These are phyloP conservation scores for Zygosaccharomyces lentus DNA, from an alignment of 805 yeast genomes.

Conservation along the genomic window DNA sequence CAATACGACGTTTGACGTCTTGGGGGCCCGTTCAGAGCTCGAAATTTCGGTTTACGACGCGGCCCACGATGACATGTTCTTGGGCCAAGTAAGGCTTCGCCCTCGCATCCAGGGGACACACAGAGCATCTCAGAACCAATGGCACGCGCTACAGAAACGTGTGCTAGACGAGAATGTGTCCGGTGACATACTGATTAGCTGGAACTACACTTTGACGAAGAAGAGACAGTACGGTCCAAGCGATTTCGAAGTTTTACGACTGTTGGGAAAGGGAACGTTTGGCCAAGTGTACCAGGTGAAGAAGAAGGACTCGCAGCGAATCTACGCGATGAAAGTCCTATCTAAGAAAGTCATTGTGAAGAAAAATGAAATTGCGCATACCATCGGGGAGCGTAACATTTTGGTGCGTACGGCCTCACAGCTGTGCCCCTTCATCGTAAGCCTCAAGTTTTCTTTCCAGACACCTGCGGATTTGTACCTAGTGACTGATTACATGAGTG, in stretches of 20 bases:
- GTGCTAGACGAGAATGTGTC: slow-evolving; percentile 68
- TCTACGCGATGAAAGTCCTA: slow-evolving; percentile 96
- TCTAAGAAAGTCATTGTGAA: slow-evolving; percentile 93
- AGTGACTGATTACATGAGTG: slow-evolving; percentile 96
- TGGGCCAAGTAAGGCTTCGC: slow-evolving; percentile 75
- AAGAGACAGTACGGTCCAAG: slow-evolving; percentile 86
- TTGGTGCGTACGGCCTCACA: slow-evolving; percentile 88
- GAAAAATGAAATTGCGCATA: slow-evolving; percentile 96
- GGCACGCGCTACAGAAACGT: slow-evolving; percentile 74
- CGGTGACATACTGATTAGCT: slow-evolving; percentile 72
- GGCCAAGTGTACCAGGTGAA: slow-evolving; percentile 97
- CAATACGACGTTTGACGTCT: slow-evolving; percentile 87
- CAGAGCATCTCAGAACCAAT: slow-evolving; percentile 50
- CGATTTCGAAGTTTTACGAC: slow-evolving; percentile 86
- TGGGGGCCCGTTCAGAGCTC: slow-evolving; percentile 75
- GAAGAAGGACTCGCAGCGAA: slow-evolving; percentile 81
- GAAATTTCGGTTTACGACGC: slow-evolving; percentile 92
- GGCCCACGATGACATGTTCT: slow-evolving; percentile 70
- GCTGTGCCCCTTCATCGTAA: slow-evolving; percentile 89
- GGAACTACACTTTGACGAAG: slow-evolving; percentile 64
- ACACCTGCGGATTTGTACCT: slow-evolving; percentile 88
- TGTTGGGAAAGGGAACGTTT: slow-evolving; percentile 94
- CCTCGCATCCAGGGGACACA: slow-evolving; percentile 46
- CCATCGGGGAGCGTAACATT: slow-evolving; percentile 94
- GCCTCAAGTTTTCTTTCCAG: slow-evolving; percentile 92